phyloP scores from a whole-genome alignment of 495 filamentous ascomycete species.

The Hyphodiscus hymeniophilus region DNA sequence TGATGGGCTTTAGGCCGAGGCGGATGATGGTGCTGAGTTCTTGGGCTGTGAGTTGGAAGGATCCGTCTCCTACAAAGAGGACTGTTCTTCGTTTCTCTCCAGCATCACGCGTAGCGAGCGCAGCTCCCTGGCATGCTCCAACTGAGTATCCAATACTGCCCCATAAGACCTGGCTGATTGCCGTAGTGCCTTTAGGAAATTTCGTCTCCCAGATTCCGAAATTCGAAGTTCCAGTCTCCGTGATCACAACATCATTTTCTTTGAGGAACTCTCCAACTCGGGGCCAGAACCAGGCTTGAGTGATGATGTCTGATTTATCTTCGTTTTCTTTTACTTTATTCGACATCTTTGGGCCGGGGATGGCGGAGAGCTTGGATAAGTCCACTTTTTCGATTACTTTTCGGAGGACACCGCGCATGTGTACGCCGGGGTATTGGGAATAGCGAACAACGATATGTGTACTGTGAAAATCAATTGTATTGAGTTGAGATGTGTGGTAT shows the following conservation, averaged over 20 bases:
- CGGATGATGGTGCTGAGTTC: slow-evolving; percentile 82
- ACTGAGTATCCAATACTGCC: slow-evolving; percentile 81
- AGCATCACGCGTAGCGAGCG: slow-evolving; percentile 60
- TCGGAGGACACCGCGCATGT: slow-evolving; percentile 79
- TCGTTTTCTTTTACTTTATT: slow-evolving; percentile 46
- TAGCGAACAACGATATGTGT: slow-evolving; percentile 66
- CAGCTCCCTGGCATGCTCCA: slow-evolving; percentile 70
- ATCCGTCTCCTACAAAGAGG: slow-evolving; percentile 83
- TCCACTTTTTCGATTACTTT: slow-evolving; percentile 59
- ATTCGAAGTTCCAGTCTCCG: slow-evolving; percentile 83
- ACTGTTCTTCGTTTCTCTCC: slow-evolving; percentile 52
- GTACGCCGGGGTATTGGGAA: slow-evolving; percentile 73
- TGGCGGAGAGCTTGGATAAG: slow-evolving; percentile 43
- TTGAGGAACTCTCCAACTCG: slow-evolving; percentile 68
- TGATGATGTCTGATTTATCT: slow-evolving; percentile 48
- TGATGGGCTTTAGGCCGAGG: slow-evolving; percentile 67
- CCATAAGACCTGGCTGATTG: slow-evolving; percentile 81
- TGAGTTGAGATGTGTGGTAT: slow-evolving; percentile 71
- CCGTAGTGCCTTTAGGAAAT: slow-evolving; percentile 67
- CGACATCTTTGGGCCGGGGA: slow-evolving; percentile 33
- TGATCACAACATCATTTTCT: slow-evolving; percentile 71
- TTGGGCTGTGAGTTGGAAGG: slow-evolving; percentile 76
- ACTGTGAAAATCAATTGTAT: slow-evolving; percentile 84
- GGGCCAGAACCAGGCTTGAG: slow-evolving; percentile 83
- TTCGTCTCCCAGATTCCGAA: slow-evolving; percentile 87